Conservation (phyloP, 2,329 filamentous ascomycete species). For the Lachnellula suecica region DNA sequence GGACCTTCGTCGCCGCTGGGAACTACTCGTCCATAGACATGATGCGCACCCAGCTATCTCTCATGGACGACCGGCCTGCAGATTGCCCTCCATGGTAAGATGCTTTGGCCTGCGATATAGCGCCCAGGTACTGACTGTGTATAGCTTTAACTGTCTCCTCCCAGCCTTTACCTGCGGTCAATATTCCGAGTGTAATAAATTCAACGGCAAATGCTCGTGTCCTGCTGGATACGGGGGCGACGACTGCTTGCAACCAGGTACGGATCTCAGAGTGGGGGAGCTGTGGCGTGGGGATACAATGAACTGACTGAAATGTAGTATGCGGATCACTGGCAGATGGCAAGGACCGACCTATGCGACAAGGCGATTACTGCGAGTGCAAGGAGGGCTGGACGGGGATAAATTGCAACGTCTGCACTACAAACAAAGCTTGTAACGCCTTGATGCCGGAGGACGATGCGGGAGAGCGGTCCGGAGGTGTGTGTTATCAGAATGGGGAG, state of each 20-base stretch:
- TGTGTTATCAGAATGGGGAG: slow-evolving; percentile 89
- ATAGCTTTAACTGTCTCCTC: slow-evolving; percentile 95
- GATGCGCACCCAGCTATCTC: slow-evolving; percentile 63
- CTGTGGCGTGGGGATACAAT: not conserved
- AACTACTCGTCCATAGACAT: slow-evolving; percentile 63
- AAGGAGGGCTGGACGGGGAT: slow-evolving; percentile 94
- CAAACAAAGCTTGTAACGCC: slow-evolving; percentile 79
- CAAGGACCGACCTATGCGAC: slow-evolving; percentile 72
- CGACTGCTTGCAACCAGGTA: slow-evolving; percentile 82
- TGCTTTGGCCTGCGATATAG: slow-evolving; percentile 23
- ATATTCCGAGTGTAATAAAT: slow-evolving; percentile 84
- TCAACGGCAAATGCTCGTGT: slow-evolving; percentile 89
- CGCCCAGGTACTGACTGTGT: slow-evolving; percentile 13
- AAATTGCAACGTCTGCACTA: slow-evolving; percentile 95
- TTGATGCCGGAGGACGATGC: slow-evolving; percentile 75
- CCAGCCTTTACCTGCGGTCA: slow-evolving; percentile 90
- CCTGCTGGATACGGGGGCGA: slow-evolving; percentile 91
- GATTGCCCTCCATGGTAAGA: slow-evolving; percentile 76
- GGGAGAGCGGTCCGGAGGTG: slow-evolving; percentile 53
- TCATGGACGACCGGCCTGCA: slow-evolving; percentile 71
- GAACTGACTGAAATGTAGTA: slow-evolving; percentile 43
- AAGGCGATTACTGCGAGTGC: slow-evolving; percentile 74
- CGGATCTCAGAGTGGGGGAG: slow-evolving; percentile 24
- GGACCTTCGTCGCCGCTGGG: slow-evolving; percentile 40
- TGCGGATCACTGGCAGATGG: slow-evolving; percentile 87